Evolutionary conservation across 129 eudicot species (phyloP).

Genomic region (Artemisia tridentata): DNA sequence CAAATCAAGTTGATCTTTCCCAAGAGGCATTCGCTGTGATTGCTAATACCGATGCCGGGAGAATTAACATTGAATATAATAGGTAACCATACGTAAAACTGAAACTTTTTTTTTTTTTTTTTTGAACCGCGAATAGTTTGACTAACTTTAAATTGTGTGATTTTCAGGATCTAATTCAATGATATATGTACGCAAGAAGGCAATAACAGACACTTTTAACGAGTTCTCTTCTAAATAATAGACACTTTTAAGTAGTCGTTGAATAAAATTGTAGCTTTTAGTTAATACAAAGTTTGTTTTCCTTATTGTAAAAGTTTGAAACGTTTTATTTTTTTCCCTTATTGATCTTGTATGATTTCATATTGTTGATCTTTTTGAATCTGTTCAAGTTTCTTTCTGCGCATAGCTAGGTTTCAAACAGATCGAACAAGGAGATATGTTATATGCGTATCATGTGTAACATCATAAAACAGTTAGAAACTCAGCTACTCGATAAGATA

Average conservation of each 20-base stretch:
- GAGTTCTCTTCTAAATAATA: background rate
- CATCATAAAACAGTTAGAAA: too few relatives aligned
- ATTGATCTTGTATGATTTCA: too few relatives aligned
- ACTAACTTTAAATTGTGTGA: background rate
- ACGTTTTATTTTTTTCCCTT: too few relatives aligned
- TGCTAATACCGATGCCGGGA: slow-evolving; percentile 43
- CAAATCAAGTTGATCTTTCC: slow-evolving; percentile 42
- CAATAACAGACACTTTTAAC: background rate
- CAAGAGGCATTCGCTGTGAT: slow-evolving; percentile 40
- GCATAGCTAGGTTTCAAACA: too few relatives aligned
- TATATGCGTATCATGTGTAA: too few relatives aligned
- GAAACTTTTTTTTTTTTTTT: background rate
- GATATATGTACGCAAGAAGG: background rate
- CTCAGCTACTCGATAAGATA: too few relatives aligned
- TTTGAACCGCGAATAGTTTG: background rate
- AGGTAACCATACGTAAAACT: slow-evolving; percentile 7
- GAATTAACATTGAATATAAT: slow-evolving; percentile 36
- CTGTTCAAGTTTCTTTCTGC: too few relatives aligned
- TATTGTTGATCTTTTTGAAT: too few relatives aligned
- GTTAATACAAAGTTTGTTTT: too few relatives aligned
- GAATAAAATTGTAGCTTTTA: background rate
- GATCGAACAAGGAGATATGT: too few relatives aligned
- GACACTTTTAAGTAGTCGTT: background rate
- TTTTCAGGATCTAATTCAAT: slow-evolving; percentile 25
- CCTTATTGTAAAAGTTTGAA: too few relatives aligned